Conservation (phyloP, 2,329 filamentous ascomycete genomes). For the Xylaria sp. region DNA sequence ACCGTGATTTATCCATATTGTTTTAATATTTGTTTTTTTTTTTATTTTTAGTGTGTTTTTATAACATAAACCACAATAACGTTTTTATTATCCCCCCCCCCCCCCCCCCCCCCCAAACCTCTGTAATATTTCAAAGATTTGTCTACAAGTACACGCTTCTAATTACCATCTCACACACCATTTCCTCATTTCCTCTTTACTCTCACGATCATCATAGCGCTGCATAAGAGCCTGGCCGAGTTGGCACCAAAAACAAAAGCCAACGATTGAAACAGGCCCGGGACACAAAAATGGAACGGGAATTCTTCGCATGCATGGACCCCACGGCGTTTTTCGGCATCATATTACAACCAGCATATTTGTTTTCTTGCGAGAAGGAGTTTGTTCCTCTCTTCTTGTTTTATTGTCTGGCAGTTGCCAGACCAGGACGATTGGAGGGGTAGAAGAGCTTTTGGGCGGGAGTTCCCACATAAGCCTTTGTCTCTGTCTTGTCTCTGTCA, state of each 20-base stretch:
- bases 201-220: slow-evolving; percentile 34
- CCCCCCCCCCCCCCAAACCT: background rate
- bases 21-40: too few relatives aligned
- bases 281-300: slow-evolving; percentile 29
- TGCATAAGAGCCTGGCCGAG: slow-evolving; percentile 29
- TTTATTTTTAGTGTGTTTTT: too few relatives aligned
- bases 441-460: slow-evolving; percentile 4
- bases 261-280: slow-evolving; percentile 24
- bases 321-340: slow-evolving; percentile 26
- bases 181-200: background rate
- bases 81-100: too few relatives aligned
- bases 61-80: too few relatives aligned
- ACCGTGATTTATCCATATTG: too few relatives aligned
- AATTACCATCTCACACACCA: slow-evolving; percentile 4
- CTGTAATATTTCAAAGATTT: background rate
- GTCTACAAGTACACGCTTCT: slow-evolving; percentile 18
- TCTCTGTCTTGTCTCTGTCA: background rate
- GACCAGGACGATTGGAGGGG: background rate
- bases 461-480: background rate
- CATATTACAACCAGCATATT: slow-evolving; percentile 22
- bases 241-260: slow-evolving; percentile 23
- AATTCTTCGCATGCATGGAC: slow-evolving; percentile 28
- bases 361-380: slow-evolving; percentile 13
- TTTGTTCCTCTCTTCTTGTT: background rate
- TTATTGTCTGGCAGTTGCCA: slow-evolving; percentile 4